Percentiles rank a stretch among this genome's conserved stretches.
Conservation (phyloP, 306 rosid species). For the Quercus berberidifolia region DNA sequence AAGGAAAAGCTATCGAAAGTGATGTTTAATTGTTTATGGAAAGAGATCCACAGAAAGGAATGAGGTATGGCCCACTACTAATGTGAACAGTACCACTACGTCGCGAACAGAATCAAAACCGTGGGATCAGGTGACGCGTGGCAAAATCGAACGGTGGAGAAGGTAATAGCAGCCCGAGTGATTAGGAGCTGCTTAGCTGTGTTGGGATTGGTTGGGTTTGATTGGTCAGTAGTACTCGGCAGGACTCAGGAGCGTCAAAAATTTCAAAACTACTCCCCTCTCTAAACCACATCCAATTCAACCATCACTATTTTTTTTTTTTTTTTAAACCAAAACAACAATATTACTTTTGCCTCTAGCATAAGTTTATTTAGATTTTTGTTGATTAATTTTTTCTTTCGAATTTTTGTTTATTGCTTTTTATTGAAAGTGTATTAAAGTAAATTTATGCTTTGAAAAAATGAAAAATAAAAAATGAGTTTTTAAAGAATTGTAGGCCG, state of each 20-base stretch:
- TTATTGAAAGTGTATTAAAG: too few species aligned
- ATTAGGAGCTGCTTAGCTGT: constrained; percentile 9
- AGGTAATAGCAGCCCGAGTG: neutral
- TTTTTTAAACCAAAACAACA: too few species aligned
- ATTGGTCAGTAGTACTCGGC: neutral
- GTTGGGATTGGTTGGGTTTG: neutral
- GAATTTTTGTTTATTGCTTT: too few species aligned
- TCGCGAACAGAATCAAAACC: neutral
- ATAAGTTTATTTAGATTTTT: too few species aligned
- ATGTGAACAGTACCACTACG: neutral
- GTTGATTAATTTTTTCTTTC: too few species aligned
- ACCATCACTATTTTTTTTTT: too few species aligned
- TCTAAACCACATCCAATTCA: too few species aligned
- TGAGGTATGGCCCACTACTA: neutral
- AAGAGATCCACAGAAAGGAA: neutral
- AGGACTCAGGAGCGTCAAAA: neutral
- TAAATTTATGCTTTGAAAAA: too few species aligned
- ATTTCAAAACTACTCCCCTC: neutral
- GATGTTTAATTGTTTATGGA: neutral
- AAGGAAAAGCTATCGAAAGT: constrained; percentile 3
- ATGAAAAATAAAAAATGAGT: too few species aligned
- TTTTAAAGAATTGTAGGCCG: too few species aligned
- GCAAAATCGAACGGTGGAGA: constrained; percentile 5
- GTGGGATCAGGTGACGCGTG: constrained; percentile 3
- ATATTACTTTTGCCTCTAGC: too few species aligned